These are phyloP conservation scores for Talaromyces piceae DNA, from an alignment of 2,329 filamentous ascomycete species.

Conservation along the genomic window DNA sequence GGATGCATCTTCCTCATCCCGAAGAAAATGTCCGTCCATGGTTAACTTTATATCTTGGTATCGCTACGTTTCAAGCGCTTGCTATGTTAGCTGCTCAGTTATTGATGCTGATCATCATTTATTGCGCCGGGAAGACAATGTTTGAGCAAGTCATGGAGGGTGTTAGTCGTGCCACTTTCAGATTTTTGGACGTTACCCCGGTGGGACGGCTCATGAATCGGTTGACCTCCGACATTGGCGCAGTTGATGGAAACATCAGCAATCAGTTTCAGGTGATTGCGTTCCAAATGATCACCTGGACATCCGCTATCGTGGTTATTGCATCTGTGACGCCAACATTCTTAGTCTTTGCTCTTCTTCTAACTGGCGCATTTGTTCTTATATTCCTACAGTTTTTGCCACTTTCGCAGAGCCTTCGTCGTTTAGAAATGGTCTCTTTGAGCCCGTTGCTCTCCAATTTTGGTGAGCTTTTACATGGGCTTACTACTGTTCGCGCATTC, in stretches of 20 bases:
- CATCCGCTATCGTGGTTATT: conserved; percentile 68
- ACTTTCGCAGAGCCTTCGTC: conserved; percentile 71
- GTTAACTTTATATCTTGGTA: conserved; percentile 61
- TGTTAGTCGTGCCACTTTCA: conserved; percentile 74
- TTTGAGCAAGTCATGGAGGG: conserved; percentile 65
- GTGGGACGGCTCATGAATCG: conserved; percentile 88
- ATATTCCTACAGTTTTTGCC: conserved; percentile 74
- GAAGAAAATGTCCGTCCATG: conserved; percentile 62
- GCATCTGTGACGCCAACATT: conserved; percentile 65
- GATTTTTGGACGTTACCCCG: conserved; percentile 86
- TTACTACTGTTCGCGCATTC: conserved; percentile 82
- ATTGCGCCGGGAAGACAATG: conserved; percentile 66
- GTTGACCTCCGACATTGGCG: conserved; percentile 81
- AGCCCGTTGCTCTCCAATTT: conserved; percentile 90
- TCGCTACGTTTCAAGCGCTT: conserved; percentile 56
- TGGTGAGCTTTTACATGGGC: conserved; percentile 73
- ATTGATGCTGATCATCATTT: conserved; percentile 68
- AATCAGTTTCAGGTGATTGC: conserved; percentile 63
- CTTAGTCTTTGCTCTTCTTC: conserved; percentile 60
- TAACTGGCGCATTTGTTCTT: conserved; percentile 62
- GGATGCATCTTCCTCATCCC: conserved; percentile 53
- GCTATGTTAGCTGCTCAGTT: conserved; percentile 56
- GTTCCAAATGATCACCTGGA: conserved; percentile 63
- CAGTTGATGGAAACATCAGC: conserved; percentile 80
- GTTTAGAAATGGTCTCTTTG: conserved; percentile 82